A percentile compares a stretch with the other conserved stretches of the same genome.
phyloP scores from a whole-genome alignment of 1,139 yeast genomes.

The Zhuliangozyma parablackwelliae region DNA sequence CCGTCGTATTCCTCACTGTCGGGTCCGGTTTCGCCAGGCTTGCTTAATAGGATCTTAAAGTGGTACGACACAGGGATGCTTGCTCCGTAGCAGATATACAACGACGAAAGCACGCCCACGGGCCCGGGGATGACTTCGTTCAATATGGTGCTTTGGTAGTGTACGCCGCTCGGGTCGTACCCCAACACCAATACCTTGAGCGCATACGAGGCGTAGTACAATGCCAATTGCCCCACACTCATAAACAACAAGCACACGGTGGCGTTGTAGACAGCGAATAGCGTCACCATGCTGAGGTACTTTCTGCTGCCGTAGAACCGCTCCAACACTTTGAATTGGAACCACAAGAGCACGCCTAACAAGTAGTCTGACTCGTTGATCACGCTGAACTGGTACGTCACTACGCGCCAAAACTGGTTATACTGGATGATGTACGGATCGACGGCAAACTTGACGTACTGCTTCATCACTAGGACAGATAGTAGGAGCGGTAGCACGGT shows the following conservation, averaged over 20 bases:
- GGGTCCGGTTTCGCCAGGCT: slow-evolving; percentile 15
- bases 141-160: slow-evolving; percentile 26
- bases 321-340: slow-evolving; percentile 60
- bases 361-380: slow-evolving; percentile 66
- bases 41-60: slow-evolving; percentile 44
- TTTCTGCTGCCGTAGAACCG: slow-evolving; percentile 60
- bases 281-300: slow-evolving; percentile 37
- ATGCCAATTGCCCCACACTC: slow-evolving; percentile 33
- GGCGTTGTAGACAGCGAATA: slow-evolving; percentile 34
- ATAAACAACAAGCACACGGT: slow-evolving; percentile 30
- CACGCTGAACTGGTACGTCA: slow-evolving; percentile 52
- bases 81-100: slow-evolving; percentile 53
- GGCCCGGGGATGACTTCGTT: slow-evolving; percentile 55
- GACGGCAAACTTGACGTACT: slow-evolving; percentile 47
- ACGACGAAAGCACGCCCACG: slow-evolving; percentile 54
- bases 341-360: slow-evolving; percentile 47
- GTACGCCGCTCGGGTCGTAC: slow-evolving; percentile 7
- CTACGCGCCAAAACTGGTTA: slow-evolving; percentile 64
- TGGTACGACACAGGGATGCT: slow-evolving; percentile 59
- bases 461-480: slow-evolving; percentile 55
- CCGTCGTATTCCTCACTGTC: not conserved
- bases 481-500: slow-evolving; percentile 47
- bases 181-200: slow-evolving; percentile 12
- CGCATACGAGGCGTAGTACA: slow-evolving; percentile 26
- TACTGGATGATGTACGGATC: slow-evolving; percentile 57